These are phyloP conservation scores for Oryza meridionalis DNA, from an alignment of 176 grass and related monocot genomes.

Conservation along the genomic window DNA sequence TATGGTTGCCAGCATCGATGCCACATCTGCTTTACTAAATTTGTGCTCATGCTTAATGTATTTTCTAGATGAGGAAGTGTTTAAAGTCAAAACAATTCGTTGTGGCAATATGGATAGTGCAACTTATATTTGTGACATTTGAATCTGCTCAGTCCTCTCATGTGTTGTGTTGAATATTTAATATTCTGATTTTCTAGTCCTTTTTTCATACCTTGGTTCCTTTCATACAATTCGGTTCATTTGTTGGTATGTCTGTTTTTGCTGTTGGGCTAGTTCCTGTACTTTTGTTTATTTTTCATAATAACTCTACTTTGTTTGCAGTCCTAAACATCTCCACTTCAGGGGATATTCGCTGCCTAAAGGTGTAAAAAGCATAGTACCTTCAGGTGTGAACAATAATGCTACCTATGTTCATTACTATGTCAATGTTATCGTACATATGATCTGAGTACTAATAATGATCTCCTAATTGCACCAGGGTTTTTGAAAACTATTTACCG, in stretches of 20 bases:
- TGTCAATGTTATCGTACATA: background rate
- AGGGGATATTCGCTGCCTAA: constrained; percentile 1
- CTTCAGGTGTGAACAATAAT: constrained; percentile 32
- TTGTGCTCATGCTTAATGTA: constrained; percentile 2
- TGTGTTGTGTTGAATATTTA: constrained; percentile 6
- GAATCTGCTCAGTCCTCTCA: background rate
- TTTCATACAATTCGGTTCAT: background rate
- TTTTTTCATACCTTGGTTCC: background rate
- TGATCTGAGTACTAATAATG: constrained; percentile 4
- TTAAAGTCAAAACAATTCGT: background rate
- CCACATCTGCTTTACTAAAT: background rate
- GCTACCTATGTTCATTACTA: background rate
- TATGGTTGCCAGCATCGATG: background rate
- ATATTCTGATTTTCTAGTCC: background rate
- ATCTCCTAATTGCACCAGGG: background rate
- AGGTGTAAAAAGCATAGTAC: constrained; percentile 1
- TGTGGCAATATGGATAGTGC: background rate
- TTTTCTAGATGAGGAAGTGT: background rate
- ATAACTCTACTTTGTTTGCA: background rate
- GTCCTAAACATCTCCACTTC: constrained; percentile 6
- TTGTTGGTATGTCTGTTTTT: background rate
- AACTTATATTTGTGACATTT: background rate
- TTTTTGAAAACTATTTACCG: background rate
- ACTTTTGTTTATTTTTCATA: background rate
- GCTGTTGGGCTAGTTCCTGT: background rate